Percentiles rank a stretch among this genome's conserved stretches.
Conservation (phyloP, 2,329 filamentous ascomycete genomes). For the Pyrenochaeta sp. region DNA sequence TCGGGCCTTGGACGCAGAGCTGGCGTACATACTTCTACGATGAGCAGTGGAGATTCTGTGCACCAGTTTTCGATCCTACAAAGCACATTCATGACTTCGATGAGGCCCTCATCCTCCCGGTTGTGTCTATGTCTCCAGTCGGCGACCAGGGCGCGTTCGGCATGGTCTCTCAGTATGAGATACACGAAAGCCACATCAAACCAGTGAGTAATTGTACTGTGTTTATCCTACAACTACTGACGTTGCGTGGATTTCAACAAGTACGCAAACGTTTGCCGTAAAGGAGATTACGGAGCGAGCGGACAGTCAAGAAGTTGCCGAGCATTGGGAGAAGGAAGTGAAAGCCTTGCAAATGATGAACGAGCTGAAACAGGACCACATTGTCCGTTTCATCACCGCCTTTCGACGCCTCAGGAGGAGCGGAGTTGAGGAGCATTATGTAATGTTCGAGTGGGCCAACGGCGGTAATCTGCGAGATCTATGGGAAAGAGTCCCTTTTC, state of each 20-base stretch:
- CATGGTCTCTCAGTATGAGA: conserved; percentile 9
- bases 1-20: no score
- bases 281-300: conserved; percentile 13
- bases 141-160: conserved; percentile 12
- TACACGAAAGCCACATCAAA: conserved; percentile 14
- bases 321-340: conserved; percentile 19
- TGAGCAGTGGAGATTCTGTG: no score
- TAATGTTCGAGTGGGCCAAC: conserved; percentile 33
- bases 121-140: not conserved
- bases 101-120: conserved; percentile 3
- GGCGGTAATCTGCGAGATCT: conserved; percentile 25
- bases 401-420: conserved; percentile 9
- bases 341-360: conserved; percentile 22
- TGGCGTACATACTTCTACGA: no score
- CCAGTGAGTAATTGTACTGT: conserved; percentile 2
- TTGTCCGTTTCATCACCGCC: conserved; percentile 24
- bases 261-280: conserved; percentile 12
- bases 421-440: conserved; percentile 11
- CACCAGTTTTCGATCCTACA: not conserved
- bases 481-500: conserved; percentile 16
- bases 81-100: not conserved
- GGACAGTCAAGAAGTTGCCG: conserved; percentile 5
- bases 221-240: not conserved
- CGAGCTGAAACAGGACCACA: conserved; percentile 17
- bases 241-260: no score